Evolutionary conservation across 768 basidiomycete species (phyloP), one percentile per base, ranked within the genome.

Genomic region (Lentinula guzmanii): DNA sequence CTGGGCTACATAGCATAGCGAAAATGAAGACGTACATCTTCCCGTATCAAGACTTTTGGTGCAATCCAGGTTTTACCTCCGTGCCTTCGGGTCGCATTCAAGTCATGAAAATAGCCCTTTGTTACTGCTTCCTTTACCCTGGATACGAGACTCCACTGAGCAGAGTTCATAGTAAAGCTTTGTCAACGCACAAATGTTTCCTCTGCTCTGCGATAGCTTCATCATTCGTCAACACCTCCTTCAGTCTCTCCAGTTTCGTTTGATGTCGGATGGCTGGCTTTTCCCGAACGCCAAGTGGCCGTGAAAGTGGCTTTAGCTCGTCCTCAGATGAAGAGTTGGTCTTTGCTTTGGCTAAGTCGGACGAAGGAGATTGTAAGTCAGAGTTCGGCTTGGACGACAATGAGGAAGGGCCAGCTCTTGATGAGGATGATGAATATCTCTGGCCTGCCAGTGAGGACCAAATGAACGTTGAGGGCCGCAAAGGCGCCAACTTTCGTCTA

Each of bases 61-160:
- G 94, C 95, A 56, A 94, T 84, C 94, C 93, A 98, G 8, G 90
- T 89, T 76, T 98, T 98, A 15, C 96, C 96, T 15, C 93, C 95
- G 66, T 93, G 84, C 46, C 81, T 81, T 55, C 89, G 78, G 1
- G 91, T 89, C 70, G 87, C 86, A 67, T 91, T 90, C 43, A 87
- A 78, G 70, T 98, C 96, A 57, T 90, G 81, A 68, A 93, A 98
- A 74, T 98, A 96, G 0, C 94, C 93, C 68, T 87, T 90, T 11
- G 85, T 82, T 0, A 81, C 59, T 8, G 59, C 77, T 68, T 82
- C 74, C 64, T 79, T 80, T n/a, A 81, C 77, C 58, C 79, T 82
- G 61, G 46, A 62, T 24, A 42, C 18, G 15, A 41, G 5, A 11
- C 13, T 39, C 41, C 24, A 53, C 48, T 31, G 31, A 2, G 16